A percentile compares a stretch with the other conserved stretches of the same genome.
Evolutionary conservation across 192 early-diverging fungal species (phyloP).

Genomic region (Podila epicladia): DNA sequence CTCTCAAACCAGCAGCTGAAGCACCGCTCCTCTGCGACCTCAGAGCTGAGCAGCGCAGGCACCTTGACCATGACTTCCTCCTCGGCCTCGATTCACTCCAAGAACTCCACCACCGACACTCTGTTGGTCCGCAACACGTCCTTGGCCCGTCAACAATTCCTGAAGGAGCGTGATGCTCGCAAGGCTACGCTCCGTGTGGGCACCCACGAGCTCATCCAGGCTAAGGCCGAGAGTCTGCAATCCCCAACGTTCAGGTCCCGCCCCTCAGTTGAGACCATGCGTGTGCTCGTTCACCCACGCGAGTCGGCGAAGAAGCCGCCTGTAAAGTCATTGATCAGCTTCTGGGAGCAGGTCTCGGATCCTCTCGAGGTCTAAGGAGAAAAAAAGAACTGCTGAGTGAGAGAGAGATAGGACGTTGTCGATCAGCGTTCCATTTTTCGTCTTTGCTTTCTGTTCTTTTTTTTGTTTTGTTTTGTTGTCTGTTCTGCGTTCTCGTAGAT

Average conservation of each 20-base stretch:
- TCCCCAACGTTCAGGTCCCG: slow-evolving; percentile 8
- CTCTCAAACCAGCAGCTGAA: background rate
- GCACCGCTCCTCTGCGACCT: slow-evolving; percentile 7
- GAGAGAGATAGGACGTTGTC: background rate
- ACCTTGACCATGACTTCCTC: slow-evolving; percentile 16
- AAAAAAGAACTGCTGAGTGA: background rate
- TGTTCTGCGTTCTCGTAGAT: background rate
- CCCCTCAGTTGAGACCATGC: slow-evolving; percentile 5
- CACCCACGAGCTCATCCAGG: slow-evolving; percentile 16
- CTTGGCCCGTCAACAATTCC: slow-evolving; percentile 17
- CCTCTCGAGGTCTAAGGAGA: slow-evolving; percentile 10
- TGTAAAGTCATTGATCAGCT: slow-evolving; percentile 37
- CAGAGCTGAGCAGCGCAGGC: slow-evolving; percentile 22
- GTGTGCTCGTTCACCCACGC: background rate
- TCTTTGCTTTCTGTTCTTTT: background rate
- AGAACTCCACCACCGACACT: slow-evolving; percentile 3
- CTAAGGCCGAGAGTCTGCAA: slow-evolving; percentile 23
- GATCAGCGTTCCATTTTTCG: background rate
- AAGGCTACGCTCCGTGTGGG: slow-evolving; percentile 33
- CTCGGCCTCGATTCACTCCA: slow-evolving; percentile 9
- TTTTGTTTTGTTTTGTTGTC: background rate
- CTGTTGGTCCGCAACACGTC: background rate
- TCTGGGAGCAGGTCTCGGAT: slow-evolving; percentile 46
- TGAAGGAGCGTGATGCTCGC: slow-evolving; percentile 25
- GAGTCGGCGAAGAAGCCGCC: slow-evolving; percentile 19